Conservation (phyloP, 75 land plant genomes). For the Azolla pinnata region DNA sequence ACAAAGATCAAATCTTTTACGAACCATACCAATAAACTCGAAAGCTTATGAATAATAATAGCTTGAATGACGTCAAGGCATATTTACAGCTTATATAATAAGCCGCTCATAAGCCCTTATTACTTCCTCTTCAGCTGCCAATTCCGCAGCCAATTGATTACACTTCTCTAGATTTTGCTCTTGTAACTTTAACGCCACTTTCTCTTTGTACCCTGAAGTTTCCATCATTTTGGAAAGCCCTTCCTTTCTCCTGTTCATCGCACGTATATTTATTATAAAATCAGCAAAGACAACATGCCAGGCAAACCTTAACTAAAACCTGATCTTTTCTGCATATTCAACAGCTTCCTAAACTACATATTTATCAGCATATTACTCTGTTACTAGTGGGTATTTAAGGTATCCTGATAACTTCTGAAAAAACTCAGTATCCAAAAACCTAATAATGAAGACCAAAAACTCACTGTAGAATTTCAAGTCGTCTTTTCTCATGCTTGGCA, state of each 20-base stretch:
- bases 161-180: conserved; percentile 49
- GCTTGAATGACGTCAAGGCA: too few species aligned
- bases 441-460: conserved; percentile 1
- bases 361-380: too few species aligned
- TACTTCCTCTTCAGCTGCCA: conserved; percentile 36
- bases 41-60: too few species aligned
- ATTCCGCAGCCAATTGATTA: conserved; percentile 38
- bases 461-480: conserved; percentile 46
- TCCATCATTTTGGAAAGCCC: conserved; percentile 37
- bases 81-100: too few species aligned
- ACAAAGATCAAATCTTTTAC: too few species aligned
- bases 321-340: not conserved
- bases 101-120: too few species aligned
- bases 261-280: not conserved
- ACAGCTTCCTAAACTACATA: not conserved
- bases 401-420: not conserved
- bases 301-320: not conserved
- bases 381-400: too few species aligned
- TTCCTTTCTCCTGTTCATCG: conserved; percentile 58
- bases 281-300: conserved; percentile 3
- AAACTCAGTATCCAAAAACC: not conserved
- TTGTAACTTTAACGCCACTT: conserved; percentile 51
- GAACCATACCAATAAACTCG: too few species aligned
- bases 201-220: conserved; percentile 56
- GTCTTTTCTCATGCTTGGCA: conserved; percentile 53